phyloP scores from a whole-genome alignment of 2,329 filamentous ascomycete species.

The Xylaria sp. region DNA sequence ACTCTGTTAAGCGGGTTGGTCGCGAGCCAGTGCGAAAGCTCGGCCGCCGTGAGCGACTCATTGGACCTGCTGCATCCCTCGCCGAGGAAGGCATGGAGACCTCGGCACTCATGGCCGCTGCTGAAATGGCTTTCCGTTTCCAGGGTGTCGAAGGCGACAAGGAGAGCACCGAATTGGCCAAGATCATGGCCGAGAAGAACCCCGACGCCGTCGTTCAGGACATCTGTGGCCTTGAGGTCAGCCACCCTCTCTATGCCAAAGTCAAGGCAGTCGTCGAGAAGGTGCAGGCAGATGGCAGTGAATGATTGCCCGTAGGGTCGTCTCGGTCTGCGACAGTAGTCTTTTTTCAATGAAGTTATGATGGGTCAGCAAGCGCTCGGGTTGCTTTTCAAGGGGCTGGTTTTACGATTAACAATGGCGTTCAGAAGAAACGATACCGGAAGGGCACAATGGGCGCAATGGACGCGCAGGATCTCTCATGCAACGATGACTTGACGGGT shows the following conservation, averaged over 20 bases:
- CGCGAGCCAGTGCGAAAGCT: conserved; percentile 93
- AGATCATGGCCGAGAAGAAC: conserved; percentile 71
- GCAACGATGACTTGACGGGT: conserved; percentile 1
- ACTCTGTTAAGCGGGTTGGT: conserved; percentile 90
- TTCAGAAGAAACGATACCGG: conserved; percentile 26
- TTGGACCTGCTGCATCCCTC: conserved; percentile 84
- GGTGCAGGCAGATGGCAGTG: conserved; percentile 63
- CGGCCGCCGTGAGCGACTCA: conserved; percentile 89
- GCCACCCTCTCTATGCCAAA: conserved; percentile 70
- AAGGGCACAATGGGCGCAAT: conserved; percentile 20
- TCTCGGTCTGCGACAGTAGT: conserved; percentile 13
- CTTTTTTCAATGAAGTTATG: conserved; percentile 26
- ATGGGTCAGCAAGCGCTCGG: conserved; percentile 26
- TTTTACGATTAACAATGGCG: conserved; percentile 25
- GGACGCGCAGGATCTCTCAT: conserved; percentile 11
- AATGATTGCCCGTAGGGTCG: conserved; percentile 33
- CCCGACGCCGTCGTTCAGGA: conserved; percentile 71
- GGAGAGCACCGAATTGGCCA: conserved; percentile 78
- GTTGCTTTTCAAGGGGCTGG: conserved; percentile 18
- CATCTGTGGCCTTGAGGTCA: conserved; percentile 73
- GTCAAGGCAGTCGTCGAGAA: conserved; percentile 75
- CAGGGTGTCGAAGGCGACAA: conserved; percentile 90
- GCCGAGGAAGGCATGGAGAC: conserved; percentile 73
- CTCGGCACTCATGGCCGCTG: conserved; percentile 68
- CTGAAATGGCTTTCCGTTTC: conserved; percentile 92